These are phyloP conservation scores for Aspergillus sp. DNA, from an alignment of 2,329 filamentous ascomycete genomes.

Conservation along the genomic window DNA sequence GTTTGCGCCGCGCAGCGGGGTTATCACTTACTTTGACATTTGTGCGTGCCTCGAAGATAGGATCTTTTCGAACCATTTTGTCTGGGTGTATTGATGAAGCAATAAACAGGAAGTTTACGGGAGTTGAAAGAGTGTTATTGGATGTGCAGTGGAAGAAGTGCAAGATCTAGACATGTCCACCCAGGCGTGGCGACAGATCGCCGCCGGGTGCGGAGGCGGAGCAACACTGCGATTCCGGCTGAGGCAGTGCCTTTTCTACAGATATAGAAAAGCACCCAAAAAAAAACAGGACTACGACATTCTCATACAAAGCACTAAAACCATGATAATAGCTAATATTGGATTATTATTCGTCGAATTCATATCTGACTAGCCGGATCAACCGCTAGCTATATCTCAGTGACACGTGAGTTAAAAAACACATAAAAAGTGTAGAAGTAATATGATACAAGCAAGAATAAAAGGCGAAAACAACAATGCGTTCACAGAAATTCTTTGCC, in stretches of 20 bases:
- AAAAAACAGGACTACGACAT: too few species aligned
- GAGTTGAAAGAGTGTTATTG: not conserved
- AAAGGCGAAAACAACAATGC: conserved; percentile 14
- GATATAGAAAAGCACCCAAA: not conserved
- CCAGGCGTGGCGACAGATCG: not conserved
- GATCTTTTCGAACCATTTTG: conserved; percentile 36
- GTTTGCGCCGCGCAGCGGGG: not conserved
- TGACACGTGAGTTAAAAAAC: not conserved
- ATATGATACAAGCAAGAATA: conserved; percentile 7
- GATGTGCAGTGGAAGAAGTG: conserved; percentile 2
- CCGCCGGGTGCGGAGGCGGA: not conserved
- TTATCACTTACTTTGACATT: conserved; percentile 34
- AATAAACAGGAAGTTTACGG: not conserved
- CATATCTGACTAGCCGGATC: not conserved
- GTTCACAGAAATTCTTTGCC: conserved; percentile 22
- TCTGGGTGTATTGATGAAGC: not conserved
- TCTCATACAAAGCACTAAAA: too few species aligned
- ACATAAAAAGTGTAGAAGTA: not conserved
- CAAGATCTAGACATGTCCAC: not conserved
- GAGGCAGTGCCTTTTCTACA: not conserved
- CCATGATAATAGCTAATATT: not conserved
- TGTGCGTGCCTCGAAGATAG: conserved; percentile 37
- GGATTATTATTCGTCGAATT: not conserved
- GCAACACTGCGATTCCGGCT: not conserved
- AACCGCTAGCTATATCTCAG: not conserved